phyloP scores from a whole-genome alignment of 1,139 yeast genomes.

The Nakaseomyces kungkrabaensis region DNA sequence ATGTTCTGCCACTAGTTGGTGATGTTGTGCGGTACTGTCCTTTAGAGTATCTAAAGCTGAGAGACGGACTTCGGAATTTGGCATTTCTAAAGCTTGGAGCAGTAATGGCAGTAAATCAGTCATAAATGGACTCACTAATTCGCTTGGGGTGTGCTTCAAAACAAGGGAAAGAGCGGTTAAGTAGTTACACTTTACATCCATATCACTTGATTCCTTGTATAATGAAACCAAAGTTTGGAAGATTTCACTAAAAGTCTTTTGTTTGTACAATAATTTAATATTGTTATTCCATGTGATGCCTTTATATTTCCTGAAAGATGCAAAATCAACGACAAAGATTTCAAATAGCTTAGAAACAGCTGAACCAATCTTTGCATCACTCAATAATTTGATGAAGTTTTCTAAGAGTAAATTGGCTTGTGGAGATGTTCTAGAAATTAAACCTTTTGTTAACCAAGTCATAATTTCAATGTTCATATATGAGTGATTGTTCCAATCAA shows the following conservation, averaged over 20 bases:
- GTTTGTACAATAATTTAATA: conserved; percentile 63
- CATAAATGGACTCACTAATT: conserved; percentile 54
- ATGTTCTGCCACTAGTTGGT: conserved; percentile 43
- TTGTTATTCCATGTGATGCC: conserved; percentile 44
- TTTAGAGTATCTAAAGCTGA: conserved; percentile 51
- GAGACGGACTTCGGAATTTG: conserved; percentile 40
- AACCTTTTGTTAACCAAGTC: conserved; percentile 66
- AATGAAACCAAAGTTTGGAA: conserved; percentile 40
- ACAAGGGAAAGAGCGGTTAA: conserved; percentile 59
- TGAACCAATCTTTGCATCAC: conserved; percentile 28
- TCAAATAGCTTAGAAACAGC: conserved; percentile 48
- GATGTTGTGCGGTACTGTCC: conserved; percentile 45
- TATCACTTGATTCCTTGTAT: conserved; percentile 26
- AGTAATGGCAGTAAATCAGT: conserved; percentile 58
- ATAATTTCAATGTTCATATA: conserved; percentile 39
- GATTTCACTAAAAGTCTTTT: conserved; percentile 54
- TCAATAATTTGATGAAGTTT: conserved; percentile 32
- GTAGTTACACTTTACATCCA: conserved; percentile 36
- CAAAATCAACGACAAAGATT: conserved; percentile 55
- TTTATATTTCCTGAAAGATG: conserved; percentile 46
- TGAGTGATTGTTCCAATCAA: conserved; percentile 13
- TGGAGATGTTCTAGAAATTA: conserved; percentile 48
- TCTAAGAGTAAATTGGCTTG: conserved; percentile 36
- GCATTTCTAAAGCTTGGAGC: conserved; percentile 50
- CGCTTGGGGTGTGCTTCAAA: conserved; percentile 53